These are phyloP conservation scores for Curvularia verruculosa DNA, from an alignment of 2,329 filamentous ascomycete species.

Conservation along the genomic window DNA sequence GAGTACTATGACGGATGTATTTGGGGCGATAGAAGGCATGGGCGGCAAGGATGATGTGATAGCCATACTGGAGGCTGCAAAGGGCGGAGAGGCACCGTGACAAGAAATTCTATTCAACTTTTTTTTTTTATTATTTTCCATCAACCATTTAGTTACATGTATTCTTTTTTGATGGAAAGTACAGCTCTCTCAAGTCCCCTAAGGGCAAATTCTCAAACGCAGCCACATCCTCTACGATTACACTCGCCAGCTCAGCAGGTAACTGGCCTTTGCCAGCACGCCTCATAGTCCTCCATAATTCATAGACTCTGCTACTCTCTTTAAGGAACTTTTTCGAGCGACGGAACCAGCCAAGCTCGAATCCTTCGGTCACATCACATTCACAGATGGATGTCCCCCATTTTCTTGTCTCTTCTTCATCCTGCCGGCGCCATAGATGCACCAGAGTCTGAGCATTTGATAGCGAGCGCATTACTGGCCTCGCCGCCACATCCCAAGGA, in stretches of 20 bases:
- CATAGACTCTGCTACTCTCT: slow-evolving; percentile 15
- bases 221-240: slow-evolving; percentile 17
- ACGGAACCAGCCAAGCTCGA: slow-evolving; percentile 15
- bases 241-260: slow-evolving; percentile 17
- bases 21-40: slow-evolving; percentile 11
- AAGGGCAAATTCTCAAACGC: slow-evolving; percentile 12
- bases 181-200: slow-evolving; percentile 8
- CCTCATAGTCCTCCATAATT: slow-evolving; percentile 22
- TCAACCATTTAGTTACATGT: no score
- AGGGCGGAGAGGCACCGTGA: slow-evolving; percentile 1
- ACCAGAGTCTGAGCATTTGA: slow-evolving; percentile 2
- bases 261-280: slow-evolving; percentile 14
- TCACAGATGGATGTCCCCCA: not conserved
- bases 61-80: slow-evolving; percentile 18
- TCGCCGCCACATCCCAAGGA: slow-evolving; percentile 12
- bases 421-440: slow-evolving; percentile 10
- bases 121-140: not conserved
- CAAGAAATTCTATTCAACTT: not conserved
- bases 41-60: slow-evolving; percentile 18
- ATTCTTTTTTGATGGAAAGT: slow-evolving; percentile 2
- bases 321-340: slow-evolving; percentile 13
- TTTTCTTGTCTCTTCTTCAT: slow-evolving; percentile 8
- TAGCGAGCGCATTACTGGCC: slow-evolving; percentile 6
- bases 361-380: not conserved
- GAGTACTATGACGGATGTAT: slow-evolving; percentile 31